Evolutionary conservation across 164 flowering plant genomes (phyloP), one percentile per base, ranked within the genome.

Genomic region (Hamamelis virginiana): DNA sequence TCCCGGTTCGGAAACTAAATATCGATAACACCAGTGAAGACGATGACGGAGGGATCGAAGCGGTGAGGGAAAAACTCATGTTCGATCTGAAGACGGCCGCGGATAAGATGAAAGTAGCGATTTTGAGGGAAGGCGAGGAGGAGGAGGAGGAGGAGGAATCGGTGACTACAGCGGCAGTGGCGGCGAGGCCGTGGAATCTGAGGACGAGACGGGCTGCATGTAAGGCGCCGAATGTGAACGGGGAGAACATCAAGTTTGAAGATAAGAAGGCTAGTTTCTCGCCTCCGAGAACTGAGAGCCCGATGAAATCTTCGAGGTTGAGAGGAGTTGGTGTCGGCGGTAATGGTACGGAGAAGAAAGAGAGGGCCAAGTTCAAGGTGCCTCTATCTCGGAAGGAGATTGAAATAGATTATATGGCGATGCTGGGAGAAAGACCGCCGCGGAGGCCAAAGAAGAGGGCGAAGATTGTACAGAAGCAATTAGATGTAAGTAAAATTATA

Each of bases 391-490:
- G 77, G 48, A 73, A 76, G 47, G 95, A 92, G 80, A 81, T 94
- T 72, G 95, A 88, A 59, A 92, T 86, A 58, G 98, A 94, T 81
- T 86, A 87, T 69, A 62, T 77, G 67, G 77, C 27, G 62, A 69
- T 90, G 66, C 46, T 74, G 1, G 94, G 94, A 14, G 81, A 76
- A 14, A 76, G 81, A 64, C 94, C 94, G 0, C 74, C 88, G 10
- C 75, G 97, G 48, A 66, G 94, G 72, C 97, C 98, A 1, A 89
- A 83, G 86, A 92, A 86, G 84, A 76, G 89, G 66, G 55, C 80
- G 0, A 84, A 69, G 53, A 70, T 1, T 53, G 70, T 86, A 12
- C 96, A 88, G 86, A 84, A 75, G 51, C 76, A 82, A 72, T 11
- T 89, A 33, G 94, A 90, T 80, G 97, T 90, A 82, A 84, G 87